A percentile compares a stretch with the other conserved stretches of the same genome.
These are phyloP conservation scores for Pseudocercospora eumusae DNA, from an alignment of 2,329 filamentous ascomycete genomes.

Conservation along the genomic window DNA sequence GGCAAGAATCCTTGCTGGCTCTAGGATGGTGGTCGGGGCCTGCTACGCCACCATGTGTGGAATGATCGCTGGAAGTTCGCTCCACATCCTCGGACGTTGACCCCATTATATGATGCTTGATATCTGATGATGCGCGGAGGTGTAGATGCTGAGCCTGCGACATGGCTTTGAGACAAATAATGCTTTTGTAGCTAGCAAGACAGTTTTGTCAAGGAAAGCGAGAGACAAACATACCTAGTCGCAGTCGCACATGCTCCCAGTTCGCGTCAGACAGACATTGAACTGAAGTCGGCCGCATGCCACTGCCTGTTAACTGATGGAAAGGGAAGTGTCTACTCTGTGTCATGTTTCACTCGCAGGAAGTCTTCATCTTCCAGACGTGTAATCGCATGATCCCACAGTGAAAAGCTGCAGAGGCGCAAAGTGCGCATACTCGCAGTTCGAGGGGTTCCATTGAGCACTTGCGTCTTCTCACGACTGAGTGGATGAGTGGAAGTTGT, in stretches of 20 bases:
- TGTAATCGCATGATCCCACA: too few relatives aligned
- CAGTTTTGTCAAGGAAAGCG: background rate
- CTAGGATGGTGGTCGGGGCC: background rate
- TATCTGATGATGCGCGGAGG: background rate
- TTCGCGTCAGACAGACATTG: background rate
- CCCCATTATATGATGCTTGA: conserved; percentile 1
- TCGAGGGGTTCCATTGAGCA: background rate
- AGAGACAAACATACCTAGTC: conserved; percentile 3
- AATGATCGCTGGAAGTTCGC: background rate
- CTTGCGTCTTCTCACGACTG: background rate
- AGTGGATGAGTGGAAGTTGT: too few relatives aligned
- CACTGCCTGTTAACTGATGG: background rate
- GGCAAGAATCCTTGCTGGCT: background rate
- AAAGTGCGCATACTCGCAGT: background rate
- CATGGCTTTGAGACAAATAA: conserved; percentile 12
- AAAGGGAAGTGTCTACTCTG: background rate
- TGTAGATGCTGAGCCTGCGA: background rate
- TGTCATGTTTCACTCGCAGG: background rate
- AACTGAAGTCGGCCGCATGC: background rate
- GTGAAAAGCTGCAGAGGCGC: background rate
- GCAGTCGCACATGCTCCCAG: background rate
- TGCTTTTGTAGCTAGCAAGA: background rate
- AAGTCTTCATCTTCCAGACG: background rate
- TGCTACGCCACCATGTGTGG: background rate
- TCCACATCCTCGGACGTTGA: background rate